Evolutionary conservation across 2,329 filamentous ascomycete species (phyloP), one percentile per base, ranked within the genome.

Genomic region (Colletotrichum sp.): DNA sequence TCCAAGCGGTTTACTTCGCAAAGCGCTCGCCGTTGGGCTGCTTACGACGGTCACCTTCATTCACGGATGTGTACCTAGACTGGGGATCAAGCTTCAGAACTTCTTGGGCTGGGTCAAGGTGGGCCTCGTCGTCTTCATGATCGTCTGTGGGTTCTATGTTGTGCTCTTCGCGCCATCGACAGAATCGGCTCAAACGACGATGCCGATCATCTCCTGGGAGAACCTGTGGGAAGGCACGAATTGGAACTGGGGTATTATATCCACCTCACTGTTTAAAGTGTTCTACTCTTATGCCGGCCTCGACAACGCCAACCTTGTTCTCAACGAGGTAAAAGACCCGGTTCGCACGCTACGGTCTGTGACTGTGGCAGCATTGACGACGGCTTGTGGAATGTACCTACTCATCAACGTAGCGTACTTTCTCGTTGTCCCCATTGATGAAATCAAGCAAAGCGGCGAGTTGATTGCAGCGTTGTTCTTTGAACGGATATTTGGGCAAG

Each of bases 271-370:
- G 0, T 92, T 93, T 84, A 92, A 93, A 78, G 91, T 94, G 1
- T 91, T 93, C 59, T 94, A 94, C 81, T 93, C 92, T 0, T 95
- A 94, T 72, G 87, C 92, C 0, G 93, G 93, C 0, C 85, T 93
- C 14, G 90, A 87, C 68, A 94, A 94, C 75, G 87, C 92, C 76
- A 94, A 92, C 82, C 93, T 94, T 78, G 93, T 94, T 5, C 85
- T 95, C 66, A 94, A 93, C 79, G 93, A 95, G 80, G 92, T 95
- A 24, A 91, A 91, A 75, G 88, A 94, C 74, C 93, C 93, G 0
- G 88, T 94, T 1, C 85, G 89, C 16, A 95, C 93, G 0, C 82
- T 95, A 18, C 92, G 90, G 68, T 90, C 90, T 0, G 92, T 93
- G 2, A 90, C 90, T 0, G 85, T 91, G 1, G 86, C 89, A 0